Conservation (phyloP, 2,329 filamentous ascomycete species). For the Coniochaeta pulveracea region DNA sequence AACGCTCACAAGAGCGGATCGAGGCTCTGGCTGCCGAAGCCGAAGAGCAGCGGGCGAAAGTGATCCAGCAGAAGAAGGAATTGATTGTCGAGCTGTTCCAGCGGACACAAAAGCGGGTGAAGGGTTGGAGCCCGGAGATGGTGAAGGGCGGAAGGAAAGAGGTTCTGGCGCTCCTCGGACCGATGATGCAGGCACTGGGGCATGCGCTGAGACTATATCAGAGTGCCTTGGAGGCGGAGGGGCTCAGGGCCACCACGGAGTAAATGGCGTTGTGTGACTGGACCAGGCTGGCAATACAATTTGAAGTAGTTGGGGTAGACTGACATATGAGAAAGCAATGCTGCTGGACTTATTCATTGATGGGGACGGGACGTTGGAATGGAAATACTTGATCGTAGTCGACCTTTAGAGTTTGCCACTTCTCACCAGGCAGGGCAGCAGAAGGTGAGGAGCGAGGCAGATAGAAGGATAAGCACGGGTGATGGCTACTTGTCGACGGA, state of each 20-base stretch:
- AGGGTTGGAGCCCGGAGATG: slow-evolving; percentile 54
- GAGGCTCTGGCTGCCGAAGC: slow-evolving; percentile 70
- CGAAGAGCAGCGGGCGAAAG: slow-evolving; percentile 58
- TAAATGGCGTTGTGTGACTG: no score
- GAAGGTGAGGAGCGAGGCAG: no score
- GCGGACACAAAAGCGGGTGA: slow-evolving; percentile 57
- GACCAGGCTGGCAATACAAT: no score
- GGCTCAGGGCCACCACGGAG: slow-evolving; percentile 1
- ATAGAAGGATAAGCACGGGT: no score
- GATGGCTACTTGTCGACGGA: no score
- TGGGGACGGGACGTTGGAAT: no score
- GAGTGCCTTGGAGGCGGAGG: slow-evolving; percentile 24
- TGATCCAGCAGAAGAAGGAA: slow-evolving; percentile 54
- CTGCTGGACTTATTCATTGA: no score
- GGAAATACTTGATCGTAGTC: no score
- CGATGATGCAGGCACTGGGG: slow-evolving; percentile 57
- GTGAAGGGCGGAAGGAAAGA: slow-evolving; percentile 66
- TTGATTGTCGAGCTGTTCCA: slow-evolving; percentile 62
- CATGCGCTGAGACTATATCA: slow-evolving; percentile 2
- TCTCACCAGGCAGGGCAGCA: no score
- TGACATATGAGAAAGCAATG: no score
- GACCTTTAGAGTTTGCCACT: no score
- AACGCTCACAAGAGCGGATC: slow-evolving; percentile 67
- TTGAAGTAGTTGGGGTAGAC: no score
- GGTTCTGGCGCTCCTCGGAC: slow-evolving; percentile 65